A percentile compares a stretch with the other conserved stretches of the same genome.
phyloP scores from a whole-genome alignment of 169 alveolate species.

The Plasmodium relictum region DNA sequence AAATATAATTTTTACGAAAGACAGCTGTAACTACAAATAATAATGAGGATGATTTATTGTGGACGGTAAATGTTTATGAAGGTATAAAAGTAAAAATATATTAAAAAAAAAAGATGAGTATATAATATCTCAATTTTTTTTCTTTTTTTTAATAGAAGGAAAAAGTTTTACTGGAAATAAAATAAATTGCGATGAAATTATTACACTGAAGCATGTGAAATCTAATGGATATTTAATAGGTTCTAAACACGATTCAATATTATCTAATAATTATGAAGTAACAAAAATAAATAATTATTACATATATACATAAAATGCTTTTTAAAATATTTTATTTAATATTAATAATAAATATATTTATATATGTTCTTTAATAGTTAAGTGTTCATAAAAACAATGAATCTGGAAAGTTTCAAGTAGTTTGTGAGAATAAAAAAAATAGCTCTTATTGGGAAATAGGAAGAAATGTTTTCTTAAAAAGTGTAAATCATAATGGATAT shows the following conservation, averaged over 20 bases:
- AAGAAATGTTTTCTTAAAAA: conserved; percentile 37
- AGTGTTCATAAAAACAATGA: conserved; percentile 23
- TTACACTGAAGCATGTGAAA: conserved; percentile 57
- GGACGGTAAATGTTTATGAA: conserved; percentile 71
- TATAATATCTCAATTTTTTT: not conserved
- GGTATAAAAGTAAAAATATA: conserved; percentile 26
- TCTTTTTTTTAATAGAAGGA: conserved; percentile 8
- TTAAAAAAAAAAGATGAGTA: conserved; percentile 1
- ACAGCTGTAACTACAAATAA: conserved; percentile 50
- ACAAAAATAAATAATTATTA: not conserved
- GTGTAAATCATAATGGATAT: conserved; percentile 46
- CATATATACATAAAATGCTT: not conserved
- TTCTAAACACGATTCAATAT: conserved; percentile 23
- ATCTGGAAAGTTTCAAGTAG: conserved; percentile 51
- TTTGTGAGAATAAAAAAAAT: conserved; percentile 50
- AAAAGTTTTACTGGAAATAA: conserved; percentile 55
- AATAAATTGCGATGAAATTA: conserved; percentile 64
- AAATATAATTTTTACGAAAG: conserved; percentile 16
- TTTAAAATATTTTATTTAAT: not conserved
- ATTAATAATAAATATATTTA: not conserved
- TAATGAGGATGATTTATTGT: conserved; percentile 39
- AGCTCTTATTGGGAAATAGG: conserved; percentile 27
- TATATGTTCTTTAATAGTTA: conserved; percentile 19
- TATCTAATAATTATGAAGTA: conserved; percentile 69
- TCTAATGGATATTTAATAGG: conserved; percentile 69